Base-by-base conservation (phyloP, 495 filamentous ascomycete genomes). In the Daldinia grandis region DNA sequence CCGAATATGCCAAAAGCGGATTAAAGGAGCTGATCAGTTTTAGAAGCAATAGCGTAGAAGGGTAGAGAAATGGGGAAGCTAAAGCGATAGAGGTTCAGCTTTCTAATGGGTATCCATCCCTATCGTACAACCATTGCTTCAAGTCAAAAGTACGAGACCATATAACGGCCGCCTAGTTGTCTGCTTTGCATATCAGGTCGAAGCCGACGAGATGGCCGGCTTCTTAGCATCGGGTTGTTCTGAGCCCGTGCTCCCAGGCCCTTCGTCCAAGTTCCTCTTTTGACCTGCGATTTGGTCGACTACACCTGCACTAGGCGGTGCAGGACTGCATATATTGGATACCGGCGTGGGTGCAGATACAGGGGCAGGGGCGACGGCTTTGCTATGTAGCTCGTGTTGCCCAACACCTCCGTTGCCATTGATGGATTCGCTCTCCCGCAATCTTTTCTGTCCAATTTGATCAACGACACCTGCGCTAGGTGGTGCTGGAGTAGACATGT, bases 201-300 rank as follows among this genome's bases (percentile, higher is more conserved):
- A 72, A 5, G 37, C 31, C 2, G 68, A 33, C 21, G 73, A 65
- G 9, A 77, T 42, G 3, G 64, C 70, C 4, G 62, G 61, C 47
- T 65, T 66, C 62, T 77, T 77, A 2, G 73, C 51, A 47, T 77
- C 75, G 8, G 73, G 75, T 33, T 77, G 73, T 30, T 75, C 75
- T n/a, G 68, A 67, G 57, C 66, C 64, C 19, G 47, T 33, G 55
- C 62, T 69, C 9, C 75, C 75, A 19, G 75, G 73, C 10, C 73
- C 75, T 35, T 77, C 75, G 37, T 76, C 75, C 28, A 77, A 33
- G 6, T 72, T 64, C 37, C 71, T 65, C 59, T 74, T 74, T 25
- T 74, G 71, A 10, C 71, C 71, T 10, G 63, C 66, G 28, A 74
- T 70, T 58, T 74, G 71, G 54, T 70, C 71, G 1, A 74, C 66